phyloP scores from a whole-genome alignment of 2,329 filamentous ascomycete species.

The Thielaviopsis populi region DNA sequence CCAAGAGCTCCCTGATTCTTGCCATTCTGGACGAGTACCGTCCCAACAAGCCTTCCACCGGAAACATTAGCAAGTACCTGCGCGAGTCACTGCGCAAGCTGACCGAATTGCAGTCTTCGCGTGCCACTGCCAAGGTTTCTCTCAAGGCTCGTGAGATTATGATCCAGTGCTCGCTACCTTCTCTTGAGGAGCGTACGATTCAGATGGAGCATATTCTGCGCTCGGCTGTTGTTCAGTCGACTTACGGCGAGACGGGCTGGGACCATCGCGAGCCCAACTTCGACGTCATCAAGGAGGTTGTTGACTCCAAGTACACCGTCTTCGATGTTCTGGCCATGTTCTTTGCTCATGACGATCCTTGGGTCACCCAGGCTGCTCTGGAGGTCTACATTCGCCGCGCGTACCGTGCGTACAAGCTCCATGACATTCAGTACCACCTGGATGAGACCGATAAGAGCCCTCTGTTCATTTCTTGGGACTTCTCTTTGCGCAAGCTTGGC shows the following conservation, averaged over 20 bases:
- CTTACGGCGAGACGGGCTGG: constrained; percentile 93
- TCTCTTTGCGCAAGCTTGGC: constrained; percentile 82
- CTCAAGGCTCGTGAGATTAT: constrained; percentile 94
- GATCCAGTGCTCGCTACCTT: constrained; percentile 92
- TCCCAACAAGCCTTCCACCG: constrained; percentile 81
- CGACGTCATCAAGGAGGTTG: constrained; percentile 88
- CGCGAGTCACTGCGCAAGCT: constrained; percentile 68
- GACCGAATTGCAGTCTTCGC: constrained; percentile 73
- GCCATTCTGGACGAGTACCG: constrained; percentile 89
- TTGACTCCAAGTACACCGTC: constrained; percentile 96
- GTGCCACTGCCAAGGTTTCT: constrained; percentile 80
- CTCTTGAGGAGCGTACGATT: constrained; percentile 79
- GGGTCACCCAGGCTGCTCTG: constrained; percentile 83
- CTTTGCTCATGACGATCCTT: constrained; percentile 86
- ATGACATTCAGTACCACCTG: constrained; percentile 78
- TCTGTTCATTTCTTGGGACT: constrained; percentile 87
- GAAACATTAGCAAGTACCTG: constrained; percentile 79
- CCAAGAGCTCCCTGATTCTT: constrained; percentile 87
- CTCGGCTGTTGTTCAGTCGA: constrained; percentile 89
- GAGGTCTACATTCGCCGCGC: constrained; percentile 94
- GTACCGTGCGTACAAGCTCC: constrained; percentile 88
- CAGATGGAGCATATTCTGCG: constrained; percentile 99
- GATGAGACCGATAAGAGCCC: constrained; percentile 53
- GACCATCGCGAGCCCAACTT: constrained; percentile 87
- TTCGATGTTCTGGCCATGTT: constrained; percentile 92